Evolutionary conservation across 2,329 filamentous ascomycete species (phyloP).

Genomic region (Penicillium sp.): DNA sequence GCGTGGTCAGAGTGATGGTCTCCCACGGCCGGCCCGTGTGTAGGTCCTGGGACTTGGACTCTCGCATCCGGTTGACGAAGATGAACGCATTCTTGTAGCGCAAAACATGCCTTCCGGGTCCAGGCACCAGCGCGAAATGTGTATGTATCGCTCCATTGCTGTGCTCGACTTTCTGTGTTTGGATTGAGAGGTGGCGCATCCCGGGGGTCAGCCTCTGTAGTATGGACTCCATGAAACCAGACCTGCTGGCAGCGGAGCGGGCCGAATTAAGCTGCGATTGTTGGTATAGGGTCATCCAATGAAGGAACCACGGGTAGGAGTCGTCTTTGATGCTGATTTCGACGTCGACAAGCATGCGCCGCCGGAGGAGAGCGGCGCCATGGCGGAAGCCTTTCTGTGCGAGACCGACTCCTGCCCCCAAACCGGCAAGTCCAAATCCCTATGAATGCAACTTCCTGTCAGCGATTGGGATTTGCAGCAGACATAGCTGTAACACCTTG

Average conservation of each 20-base stretch:
- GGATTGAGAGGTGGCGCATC: slow-evolving; percentile 56
- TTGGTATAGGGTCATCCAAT: slow-evolving; percentile 84
- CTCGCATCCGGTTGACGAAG: slow-evolving; percentile 74
- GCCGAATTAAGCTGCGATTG: slow-evolving; percentile 51
- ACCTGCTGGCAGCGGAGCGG: slow-evolving; percentile 36
- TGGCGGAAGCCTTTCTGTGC: slow-evolving; percentile 67
- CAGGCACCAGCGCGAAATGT: slow-evolving; percentile 79
- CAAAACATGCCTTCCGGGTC: slow-evolving; percentile 79
- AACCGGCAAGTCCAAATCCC: slow-evolving; percentile 81
- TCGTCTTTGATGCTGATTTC: slow-evolving; percentile 92
- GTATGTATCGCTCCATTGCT: slow-evolving; percentile 63
- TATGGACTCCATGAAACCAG: slow-evolving; percentile 45
- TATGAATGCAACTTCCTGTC: too few species aligned
- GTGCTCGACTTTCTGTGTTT: slow-evolving; percentile 54
- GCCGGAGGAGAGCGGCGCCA: slow-evolving; percentile 64
- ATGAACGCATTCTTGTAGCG: slow-evolving; percentile 82
- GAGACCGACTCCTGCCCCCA: slow-evolving; percentile 73
- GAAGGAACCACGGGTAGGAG: slow-evolving; percentile 85
- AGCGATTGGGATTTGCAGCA: too few species aligned
- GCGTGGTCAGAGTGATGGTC: slow-evolving; percentile 80
- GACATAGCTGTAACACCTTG: too few species aligned
- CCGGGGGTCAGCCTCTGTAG: slow-evolving; percentile 51
- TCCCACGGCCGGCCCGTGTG: slow-evolving; percentile 85
- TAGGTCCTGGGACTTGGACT: slow-evolving; percentile 67
- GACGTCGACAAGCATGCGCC: slow-evolving; percentile 83